Evolutionary conservation across 2,329 filamentous ascomycete genomes (phyloP), one percentile per base, ranked within the genome.

Genomic region (Penicillium sp.): DNA sequence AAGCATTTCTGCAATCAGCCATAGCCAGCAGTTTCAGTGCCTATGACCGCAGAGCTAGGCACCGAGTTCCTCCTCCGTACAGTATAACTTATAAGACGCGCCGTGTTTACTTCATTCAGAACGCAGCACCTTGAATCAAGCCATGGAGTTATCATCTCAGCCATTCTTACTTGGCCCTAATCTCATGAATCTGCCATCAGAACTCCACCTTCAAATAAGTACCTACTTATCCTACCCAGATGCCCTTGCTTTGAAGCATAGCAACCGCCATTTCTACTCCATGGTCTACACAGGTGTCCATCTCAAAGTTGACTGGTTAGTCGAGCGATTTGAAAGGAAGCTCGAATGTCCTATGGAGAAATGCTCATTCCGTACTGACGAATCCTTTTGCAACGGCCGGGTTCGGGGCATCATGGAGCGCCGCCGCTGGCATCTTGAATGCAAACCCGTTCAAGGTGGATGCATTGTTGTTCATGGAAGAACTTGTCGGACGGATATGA

Each of bases 161-260:
- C n/a, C 27, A 16, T 27, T 16, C n/a, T 21, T 44, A 18, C 4
- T 0, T 45, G 40, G 22, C 6, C 42, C 55, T 11, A 66, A 64
- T n/a, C 65, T 87, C 32, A 75, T 79, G 67, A 70, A 72, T 14
- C 75, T 90, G 2, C 88, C 88, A 2, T 77, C 83, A 0, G 88
- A 90, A 63, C 77, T 90, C n/a, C 87, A 89, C 60, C 68, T 87
- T 1, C 77, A 83, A 46, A 85, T 90, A 51, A 76, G 82, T 31
- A 67, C 77, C 10, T 75, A 83, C 50, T 82, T 90, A 54, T 81
- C 81, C 31, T 90, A 90, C 57, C 88, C 88, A 0, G 87, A 90
- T 57, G 87, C 88, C 0, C 78, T 90, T 1, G 87, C 86, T 0
- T 74, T 90, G 14, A 89, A 89, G 65, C 86, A 89, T 67, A 82